phyloP scores from a whole-genome alignment of 768 basidiomycete genomes.

The Cystofilobasidium bisporidii region DNA sequence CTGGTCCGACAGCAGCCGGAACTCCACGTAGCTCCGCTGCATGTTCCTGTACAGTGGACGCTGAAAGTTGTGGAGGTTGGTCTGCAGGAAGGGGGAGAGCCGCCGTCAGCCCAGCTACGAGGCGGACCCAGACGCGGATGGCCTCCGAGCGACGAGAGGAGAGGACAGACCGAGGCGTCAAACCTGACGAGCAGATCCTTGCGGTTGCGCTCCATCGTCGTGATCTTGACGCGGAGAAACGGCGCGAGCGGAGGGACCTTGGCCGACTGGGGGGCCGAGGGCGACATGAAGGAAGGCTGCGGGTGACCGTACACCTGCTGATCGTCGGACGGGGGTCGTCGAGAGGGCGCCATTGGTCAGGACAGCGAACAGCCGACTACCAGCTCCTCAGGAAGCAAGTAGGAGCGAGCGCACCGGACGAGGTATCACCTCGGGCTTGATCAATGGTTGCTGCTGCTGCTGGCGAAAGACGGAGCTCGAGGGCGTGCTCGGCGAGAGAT shows the following conservation, averaged over 20 bases:
- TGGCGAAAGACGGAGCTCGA: constrained; percentile 13
- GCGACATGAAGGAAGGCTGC: constrained; percentile 21
- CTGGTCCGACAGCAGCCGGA: constrained; percentile 85
- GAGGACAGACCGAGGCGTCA: constrained; percentile 72
- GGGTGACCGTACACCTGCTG: constrained; percentile 20
- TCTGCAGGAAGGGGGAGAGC: constrained; percentile 47
- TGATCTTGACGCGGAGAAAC: constrained; percentile 83
- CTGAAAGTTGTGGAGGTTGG: constrained; percentile 72
- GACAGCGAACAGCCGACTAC: no score
- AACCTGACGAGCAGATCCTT: constrained; percentile 87
- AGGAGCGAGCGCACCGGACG: background rate
- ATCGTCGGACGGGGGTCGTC: no score
- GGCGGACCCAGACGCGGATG: no score
- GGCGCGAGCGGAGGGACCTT: constrained; percentile 19
- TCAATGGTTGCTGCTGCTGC: constrained; percentile 16
- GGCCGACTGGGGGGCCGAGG: constrained; percentile 4
- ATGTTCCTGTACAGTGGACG: constrained; percentile 66
- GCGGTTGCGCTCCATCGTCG: constrained; percentile 85
- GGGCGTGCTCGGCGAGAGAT: constrained; percentile 19
- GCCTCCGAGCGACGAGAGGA: no score
- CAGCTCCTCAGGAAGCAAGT: no score
- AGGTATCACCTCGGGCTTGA: background rate
- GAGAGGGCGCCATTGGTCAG: no score
- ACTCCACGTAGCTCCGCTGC: constrained; percentile 88
- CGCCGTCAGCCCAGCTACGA: no score